Base-by-base conservation (phyloP, 257 asterid species). In the Solanum gandarillasii region DNA sequence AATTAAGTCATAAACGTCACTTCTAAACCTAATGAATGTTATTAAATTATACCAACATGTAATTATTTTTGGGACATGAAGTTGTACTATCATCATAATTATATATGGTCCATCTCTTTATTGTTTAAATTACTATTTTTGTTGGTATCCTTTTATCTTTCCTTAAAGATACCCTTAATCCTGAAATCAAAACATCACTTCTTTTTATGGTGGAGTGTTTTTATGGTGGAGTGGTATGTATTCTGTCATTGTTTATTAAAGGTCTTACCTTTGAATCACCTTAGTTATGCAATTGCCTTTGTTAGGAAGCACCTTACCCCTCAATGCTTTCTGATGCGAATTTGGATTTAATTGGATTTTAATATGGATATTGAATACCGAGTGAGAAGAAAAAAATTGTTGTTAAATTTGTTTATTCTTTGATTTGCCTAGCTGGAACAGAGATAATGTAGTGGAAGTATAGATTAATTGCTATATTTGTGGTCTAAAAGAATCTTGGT, bases 361-460 rank as follows among this genome's bases (percentile, higher is more conserved):
- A 7, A 20, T 20, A 0, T 58, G 0, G 0, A 20, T 58, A 58
- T 20, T 1, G 1, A 3, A 20, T 12, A 1, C 4, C 0, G 11
- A 55, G 1, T 55, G 10, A 20, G 1, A 58, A 58, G 7, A 1
- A 14, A 5, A 6, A 55, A 41, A 41, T 39, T 46, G 68, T 3
- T 82, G 31, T 20, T 29, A 82, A 48, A 48, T 29, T 52, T 29
- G 43, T 48, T 48, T 82, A 48, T 48, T 82, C 31, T 48, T 29
- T 82, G 34, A 82, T 48, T 82, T 5, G 86, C 43, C 31, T 82
- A 39, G 29, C 71, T 82, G 86, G 85, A 46, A 81, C 16, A 46
- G 85, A 79, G 85, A 79, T 27, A 27, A 23, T 46, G 10, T 79
- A 10, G 85, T 46, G 67, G 16, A 82, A 82, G 68, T 82, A 82